These are phyloP conservation scores for Trifolium dubium DNA, from an alignment of 306 rosid genomes.

Conservation along the genomic window DNA sequence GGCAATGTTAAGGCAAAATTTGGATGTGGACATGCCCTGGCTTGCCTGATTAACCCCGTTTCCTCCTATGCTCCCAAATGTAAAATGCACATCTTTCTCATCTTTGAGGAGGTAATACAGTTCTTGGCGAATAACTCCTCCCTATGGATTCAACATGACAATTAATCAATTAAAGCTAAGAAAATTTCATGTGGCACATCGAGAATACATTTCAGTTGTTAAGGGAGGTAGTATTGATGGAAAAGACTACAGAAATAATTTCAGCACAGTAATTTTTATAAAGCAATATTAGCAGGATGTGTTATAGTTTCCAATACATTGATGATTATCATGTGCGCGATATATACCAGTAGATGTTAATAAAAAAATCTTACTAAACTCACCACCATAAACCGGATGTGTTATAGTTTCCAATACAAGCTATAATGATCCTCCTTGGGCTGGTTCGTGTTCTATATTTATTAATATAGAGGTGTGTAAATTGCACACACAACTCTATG, in stretches of 20 bases:
- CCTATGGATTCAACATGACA: slow-evolving; percentile 53
- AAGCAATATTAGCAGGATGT: slow-evolving; percentile 11
- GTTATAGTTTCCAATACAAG: no score
- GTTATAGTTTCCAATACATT: slow-evolving; percentile 1
- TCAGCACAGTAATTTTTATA: slow-evolving; percentile 1
- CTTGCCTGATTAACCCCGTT: slow-evolving; percentile 73
- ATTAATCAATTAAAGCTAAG: slow-evolving; percentile 3
- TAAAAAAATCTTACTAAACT: slow-evolving; percentile 19
- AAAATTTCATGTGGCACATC: slow-evolving; percentile 11
- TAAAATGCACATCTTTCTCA: slow-evolving; percentile 74
- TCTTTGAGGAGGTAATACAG: slow-evolving; percentile 87
- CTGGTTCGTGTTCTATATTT: not conserved
- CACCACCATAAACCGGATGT: no score
- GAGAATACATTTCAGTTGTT: slow-evolving; percentile 15
- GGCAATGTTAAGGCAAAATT: slow-evolving; percentile 85
- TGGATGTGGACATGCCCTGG: slow-evolving; percentile 82
- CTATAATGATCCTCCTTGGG: not conserved
- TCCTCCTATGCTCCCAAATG: slow-evolving; percentile 72
- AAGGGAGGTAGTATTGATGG: not conserved
- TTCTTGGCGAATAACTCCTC: slow-evolving; percentile 91
- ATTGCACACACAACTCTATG: not conserved
- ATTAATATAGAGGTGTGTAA: no score
- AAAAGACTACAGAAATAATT: slow-evolving; percentile 14
- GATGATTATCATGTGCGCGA: slow-evolving; percentile 13
- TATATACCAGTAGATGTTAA: not conserved